A percentile compares a stretch with the other conserved stretches of the same genome.
phyloP scores from a whole-genome alignment of 371 early-diverging fungal species.

The Dichotomocladium elegans region DNA sequence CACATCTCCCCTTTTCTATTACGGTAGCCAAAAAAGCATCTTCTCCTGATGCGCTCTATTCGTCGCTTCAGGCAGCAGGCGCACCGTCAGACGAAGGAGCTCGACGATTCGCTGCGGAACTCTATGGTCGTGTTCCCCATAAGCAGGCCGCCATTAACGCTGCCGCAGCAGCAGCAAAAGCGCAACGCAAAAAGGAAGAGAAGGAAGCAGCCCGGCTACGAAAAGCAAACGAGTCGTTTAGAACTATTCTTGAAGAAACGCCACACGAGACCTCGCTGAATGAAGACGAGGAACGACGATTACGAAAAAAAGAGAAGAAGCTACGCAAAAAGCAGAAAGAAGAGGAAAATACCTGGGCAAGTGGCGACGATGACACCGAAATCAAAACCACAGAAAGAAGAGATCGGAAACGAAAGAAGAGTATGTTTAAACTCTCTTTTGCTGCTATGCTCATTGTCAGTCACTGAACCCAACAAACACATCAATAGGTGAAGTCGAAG shows the following conservation, averaged over 20 bases:
- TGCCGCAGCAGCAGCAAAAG: constrained; percentile 26
- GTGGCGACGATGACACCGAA: constrained; percentile 54
- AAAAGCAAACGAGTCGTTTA: constrained; percentile 58
- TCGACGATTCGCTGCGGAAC: constrained; percentile 59
- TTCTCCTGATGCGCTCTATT: constrained; percentile 50
- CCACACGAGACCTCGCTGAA: constrained; percentile 21
- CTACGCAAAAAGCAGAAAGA: constrained; percentile 54
- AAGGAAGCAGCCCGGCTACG: constrained; percentile 52
- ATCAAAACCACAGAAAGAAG: constrained; percentile 35
- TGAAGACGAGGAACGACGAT: constrained; percentile 18
- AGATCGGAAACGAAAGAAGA: constrained; percentile 29
- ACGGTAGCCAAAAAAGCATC: constrained; percentile 55
- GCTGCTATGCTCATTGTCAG: constrained; percentile 3
- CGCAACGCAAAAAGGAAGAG: constrained; percentile 47
- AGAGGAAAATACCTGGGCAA: constrained; percentile 51
- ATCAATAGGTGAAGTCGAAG: constrained; percentile 27
- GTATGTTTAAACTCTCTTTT: constrained; percentile 15
- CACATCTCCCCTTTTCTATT: background rate
- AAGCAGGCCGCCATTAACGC: constrained; percentile 21
- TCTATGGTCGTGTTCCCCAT: constrained; percentile 60
- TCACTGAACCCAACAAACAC: no score
- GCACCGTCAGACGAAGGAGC: constrained; percentile 53
- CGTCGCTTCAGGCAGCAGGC: constrained; percentile 52
- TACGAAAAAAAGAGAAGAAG: constrained; percentile 47
- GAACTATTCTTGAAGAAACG: constrained; percentile 55